A percentile compares a stretch with the other conserved stretches of the same genome.
Conservation (phyloP, 148 eudicot genomes). For the Chenopodium suecicum region DNA sequence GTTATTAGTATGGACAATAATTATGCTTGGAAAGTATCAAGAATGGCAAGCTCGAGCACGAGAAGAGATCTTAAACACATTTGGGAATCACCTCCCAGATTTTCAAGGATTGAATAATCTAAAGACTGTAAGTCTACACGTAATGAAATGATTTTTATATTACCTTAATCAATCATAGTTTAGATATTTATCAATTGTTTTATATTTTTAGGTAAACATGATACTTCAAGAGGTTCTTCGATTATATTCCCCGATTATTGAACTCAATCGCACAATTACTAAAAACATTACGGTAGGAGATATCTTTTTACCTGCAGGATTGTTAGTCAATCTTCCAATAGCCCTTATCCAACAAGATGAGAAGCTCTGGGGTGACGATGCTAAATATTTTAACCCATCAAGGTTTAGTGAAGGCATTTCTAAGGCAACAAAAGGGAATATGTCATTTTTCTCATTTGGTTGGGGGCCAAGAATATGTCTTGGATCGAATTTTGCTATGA, state of each 20-base stretch:
- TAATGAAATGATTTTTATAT: no score
- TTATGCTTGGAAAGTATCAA: constrained; percentile 28
- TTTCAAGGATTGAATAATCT: constrained; percentile 22
- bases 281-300: constrained; percentile 31
- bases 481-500: no score
- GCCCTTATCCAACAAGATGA: not conserved
- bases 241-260: not conserved
- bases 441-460: no score
- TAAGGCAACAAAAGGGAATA: no score
- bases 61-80: constrained; percentile 26
- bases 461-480: no score
- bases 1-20: constrained; percentile 35
- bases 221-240: not conserved
- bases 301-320: constrained; percentile 20
- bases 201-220: not conserved
- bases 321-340: constrained; percentile 2
- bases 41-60: constrained; percentile 41
- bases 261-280: constrained; percentile 5
- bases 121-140: constrained; percentile 4
- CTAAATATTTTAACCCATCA: no score
- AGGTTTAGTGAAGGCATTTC: no score
- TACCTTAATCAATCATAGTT: no score
- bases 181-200: no score
- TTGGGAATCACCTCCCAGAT: constrained; percentile 28
- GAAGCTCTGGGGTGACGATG: no score